Evolutionary conservation across 768 basidiomycete genomes (phyloP), one percentile per base, ranked within the genome.

Genomic region (Boletus edulis): DNA sequence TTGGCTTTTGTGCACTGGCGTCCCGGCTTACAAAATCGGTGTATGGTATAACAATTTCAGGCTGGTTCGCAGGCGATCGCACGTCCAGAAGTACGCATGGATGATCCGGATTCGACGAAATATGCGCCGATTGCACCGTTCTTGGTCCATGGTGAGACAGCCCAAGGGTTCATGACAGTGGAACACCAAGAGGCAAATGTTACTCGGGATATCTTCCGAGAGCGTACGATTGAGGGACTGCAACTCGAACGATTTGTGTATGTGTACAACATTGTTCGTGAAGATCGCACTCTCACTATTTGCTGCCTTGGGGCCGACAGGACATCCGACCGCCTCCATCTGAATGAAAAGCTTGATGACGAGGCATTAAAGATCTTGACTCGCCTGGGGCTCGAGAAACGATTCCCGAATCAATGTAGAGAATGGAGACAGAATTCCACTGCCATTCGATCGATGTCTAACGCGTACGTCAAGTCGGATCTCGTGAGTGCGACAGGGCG

Each of bases 61-160:
- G 53, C 57, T 15, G 9, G 22, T 31, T 62, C 62, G 29, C 58
- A 29, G 24, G 37, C 40, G 20, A 66, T 67, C 2, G 29, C 35
- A 2, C 48, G 57, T 39, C 45, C 59, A 27, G 45, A 59, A 14
- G 49, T 46, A n/a, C 55, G 45, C 31, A 5, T 20, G 2, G 60
- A 64, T 20, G 49, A 49, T 38, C 27, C 48, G 3, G 53, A 46
- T 31, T 13, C 57, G 3, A 45, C 49, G 0, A 57, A 61, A 42
- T 51, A 53, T 1, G 38, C 5, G 2, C 48, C 52, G 0, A 55
- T 66, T 5, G 47, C 48, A 12, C 74, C 74, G 2, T 62, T 52
- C 38, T 62, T 80, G 0, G 52, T 80, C 18, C 61, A 55, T 37
- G 77, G 78, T 4, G 79, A 80, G 57, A 73, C 73, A 1, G 22